A percentile compares a stretch with the other conserved stretches of the same genome.
These are phyloP conservation scores for Colletotrichum viniferum DNA, from an alignment of 2,329 filamentous ascomycete species.

Conservation along the genomic window DNA sequence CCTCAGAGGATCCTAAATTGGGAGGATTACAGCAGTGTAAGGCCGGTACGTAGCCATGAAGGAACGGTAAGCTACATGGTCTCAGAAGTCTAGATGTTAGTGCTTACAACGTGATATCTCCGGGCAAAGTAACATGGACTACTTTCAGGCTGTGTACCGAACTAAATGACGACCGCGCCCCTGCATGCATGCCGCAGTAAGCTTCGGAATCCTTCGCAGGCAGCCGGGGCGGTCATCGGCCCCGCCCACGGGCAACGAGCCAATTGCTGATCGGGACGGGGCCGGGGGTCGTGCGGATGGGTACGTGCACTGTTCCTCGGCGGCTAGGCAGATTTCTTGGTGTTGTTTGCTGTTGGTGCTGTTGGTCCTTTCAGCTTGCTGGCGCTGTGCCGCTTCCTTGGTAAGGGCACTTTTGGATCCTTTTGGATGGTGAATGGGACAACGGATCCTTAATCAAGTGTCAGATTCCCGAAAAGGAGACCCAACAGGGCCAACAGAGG, in stretches of 20 bases:
- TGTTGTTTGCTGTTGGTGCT: background rate
- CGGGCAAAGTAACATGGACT: background rate
- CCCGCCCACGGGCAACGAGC: background rate
- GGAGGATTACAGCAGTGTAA: background rate
- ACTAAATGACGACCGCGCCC: background rate
- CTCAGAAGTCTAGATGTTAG: background rate
- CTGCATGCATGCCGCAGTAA: background rate
- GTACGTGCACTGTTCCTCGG: background rate
- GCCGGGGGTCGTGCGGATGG: background rate
- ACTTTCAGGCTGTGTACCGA: background rate
- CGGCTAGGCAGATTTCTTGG: background rate
- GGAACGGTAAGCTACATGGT: background rate
- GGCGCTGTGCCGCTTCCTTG: background rate
- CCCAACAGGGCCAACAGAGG: background rate
- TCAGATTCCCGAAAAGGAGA: background rate
- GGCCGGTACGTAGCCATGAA: background rate
- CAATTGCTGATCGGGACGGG: background rate
- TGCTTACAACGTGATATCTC: accelerated
- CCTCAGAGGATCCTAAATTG: background rate
- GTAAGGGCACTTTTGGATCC: background rate
- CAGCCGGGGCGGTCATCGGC: background rate
- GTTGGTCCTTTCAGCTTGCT: background rate
- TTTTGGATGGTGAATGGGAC: background rate
- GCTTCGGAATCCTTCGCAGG: background rate
- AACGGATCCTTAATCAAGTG: background rate